Evolutionary conservation across 2,329 filamentous ascomycete species (phyloP), one percentile per base, ranked within the genome.

Genomic region (Ceratocystiopsis sp.): DNA sequence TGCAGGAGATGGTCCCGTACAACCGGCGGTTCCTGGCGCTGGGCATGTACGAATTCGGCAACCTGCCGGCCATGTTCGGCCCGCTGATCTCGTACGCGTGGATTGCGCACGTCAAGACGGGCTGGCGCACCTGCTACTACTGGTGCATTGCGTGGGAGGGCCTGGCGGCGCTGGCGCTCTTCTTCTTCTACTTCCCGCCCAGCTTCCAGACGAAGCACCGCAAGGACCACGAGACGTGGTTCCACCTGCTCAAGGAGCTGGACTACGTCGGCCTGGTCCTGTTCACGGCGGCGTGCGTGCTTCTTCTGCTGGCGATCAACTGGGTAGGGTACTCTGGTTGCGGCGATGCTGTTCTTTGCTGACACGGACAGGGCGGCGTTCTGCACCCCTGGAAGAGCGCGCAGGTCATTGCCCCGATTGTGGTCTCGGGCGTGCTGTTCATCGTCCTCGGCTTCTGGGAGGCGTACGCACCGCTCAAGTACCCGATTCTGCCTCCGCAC

Each of bases 161-260:
- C 2, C 17, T 43, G 32, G 37, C 50, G 3, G 4, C 19, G 13
- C n/a, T 38, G 17, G 47, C 52, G 40, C 50, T 63, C 33, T 55
- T 55, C 46, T 51, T 58, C 38, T 46, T 58, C 42, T 60, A 61
- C 44, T 50, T 58, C 42, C 59, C 59, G 4, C 59, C 59, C 0
- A 54, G 54, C 0, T 61, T 59, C 47, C 49, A 53, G 35, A 56
- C 56, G 12, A 61, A 60, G 50, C 58, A 55, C 41, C 32, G 40
- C 0, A 47, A 37, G 8, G 49, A 52, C 36, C 37, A 41, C 21
- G 52, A 53, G 47, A 53, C 49, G 1, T 49, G 48, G 43, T 42
- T 45, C 43, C 52, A 52, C 35, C 46, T 54, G 4, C 17, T 46
- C 12, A 36, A 13, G 2, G 42, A 46, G 29, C 34, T 46, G 11